Evolutionary conservation across 2,329 filamentous ascomycete genomes (phyloP).

Genomic region (Colletotrichum kahawae): DNA sequence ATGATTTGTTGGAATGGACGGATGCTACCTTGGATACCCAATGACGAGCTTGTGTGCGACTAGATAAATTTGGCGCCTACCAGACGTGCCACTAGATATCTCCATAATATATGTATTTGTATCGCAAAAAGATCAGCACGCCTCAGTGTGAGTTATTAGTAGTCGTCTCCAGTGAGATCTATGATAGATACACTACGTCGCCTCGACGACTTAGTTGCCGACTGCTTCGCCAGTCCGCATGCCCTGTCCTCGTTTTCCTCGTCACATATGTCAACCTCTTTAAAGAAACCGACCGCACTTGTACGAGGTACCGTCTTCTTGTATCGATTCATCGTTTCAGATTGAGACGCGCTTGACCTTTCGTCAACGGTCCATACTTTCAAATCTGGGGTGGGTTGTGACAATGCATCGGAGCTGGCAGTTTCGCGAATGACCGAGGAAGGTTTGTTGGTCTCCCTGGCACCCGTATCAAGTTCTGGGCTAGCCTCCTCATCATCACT

Average conservation of each 20-base stretch:
- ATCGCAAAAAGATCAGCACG: neutral
- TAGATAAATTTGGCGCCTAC: neutral
- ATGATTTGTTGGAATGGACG: neutral
- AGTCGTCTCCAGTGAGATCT: constrained; percentile 18
- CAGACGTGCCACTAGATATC: neutral
- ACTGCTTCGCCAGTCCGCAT: neutral
- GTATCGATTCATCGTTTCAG: neutral
- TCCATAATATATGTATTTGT: neutral
- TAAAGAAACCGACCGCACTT: constrained; percentile 43
- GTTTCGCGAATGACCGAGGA: neutral
- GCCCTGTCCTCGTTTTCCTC: constrained; percentile 24
- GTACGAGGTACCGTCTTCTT: constrained; percentile 43
- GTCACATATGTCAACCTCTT: constrained; percentile 35
- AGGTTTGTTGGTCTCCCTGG: neutral
- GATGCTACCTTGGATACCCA: constrained; percentile 6
- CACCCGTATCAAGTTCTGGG: neutral
- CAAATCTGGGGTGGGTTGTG: neutral
- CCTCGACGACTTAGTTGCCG: neutral
- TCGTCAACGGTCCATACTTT: neutral
- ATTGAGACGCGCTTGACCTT: neutral
- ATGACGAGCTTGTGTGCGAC: neutral
- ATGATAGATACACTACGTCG: constrained; percentile 16
- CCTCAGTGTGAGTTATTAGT: neutral
- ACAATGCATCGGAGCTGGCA: neutral
- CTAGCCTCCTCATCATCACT: neutral